Evolutionary conservation across 345 rosid genomes (phyloP).

Genomic region (Boechera retrofracta): DNA sequence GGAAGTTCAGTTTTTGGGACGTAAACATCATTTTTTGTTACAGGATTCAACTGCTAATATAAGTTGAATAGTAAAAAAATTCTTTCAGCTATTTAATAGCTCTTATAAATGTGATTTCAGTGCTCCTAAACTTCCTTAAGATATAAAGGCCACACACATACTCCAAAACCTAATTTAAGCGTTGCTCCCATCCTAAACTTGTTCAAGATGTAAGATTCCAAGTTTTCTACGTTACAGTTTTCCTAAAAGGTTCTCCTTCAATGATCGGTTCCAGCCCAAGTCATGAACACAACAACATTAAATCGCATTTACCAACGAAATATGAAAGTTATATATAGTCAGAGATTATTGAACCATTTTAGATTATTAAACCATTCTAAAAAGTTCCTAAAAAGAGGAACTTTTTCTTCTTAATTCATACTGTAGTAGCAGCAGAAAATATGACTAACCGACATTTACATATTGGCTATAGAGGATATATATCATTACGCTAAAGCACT

Average conservation of each 20-base stretch:
- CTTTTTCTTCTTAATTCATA: neutral
- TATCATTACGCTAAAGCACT: conserved; percentile 15
- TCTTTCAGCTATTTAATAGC: no score
- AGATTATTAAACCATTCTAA: neutral
- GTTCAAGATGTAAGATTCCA: neutral
- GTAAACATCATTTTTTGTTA: no score
- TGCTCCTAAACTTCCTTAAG: neutral
- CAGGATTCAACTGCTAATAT: neutral
- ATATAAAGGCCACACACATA: neutral
- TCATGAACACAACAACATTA: neutral
- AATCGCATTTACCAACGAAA: neutral
- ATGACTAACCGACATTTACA: conserved; percentile 41
- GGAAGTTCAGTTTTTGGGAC: no score
- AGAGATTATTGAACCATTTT: neutral
- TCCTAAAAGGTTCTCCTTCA: neutral
- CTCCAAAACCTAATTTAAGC: no score
- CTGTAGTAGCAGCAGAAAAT: conserved; percentile 7
- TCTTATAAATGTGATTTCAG: neutral
- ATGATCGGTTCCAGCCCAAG: conserved; percentile 11
- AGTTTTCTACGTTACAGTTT: neutral
- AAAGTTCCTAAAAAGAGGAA: neutral
- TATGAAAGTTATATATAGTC: neutral
- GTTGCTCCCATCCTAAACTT: no score
- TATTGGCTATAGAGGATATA: conserved; percentile 11
- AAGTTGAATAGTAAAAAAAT: neutral